A percentile compares a stretch with the other conserved stretches of the same genome.
phyloP scores from a whole-genome alignment of 139 green algal species.

The Picochlorum sp. region DNA sequence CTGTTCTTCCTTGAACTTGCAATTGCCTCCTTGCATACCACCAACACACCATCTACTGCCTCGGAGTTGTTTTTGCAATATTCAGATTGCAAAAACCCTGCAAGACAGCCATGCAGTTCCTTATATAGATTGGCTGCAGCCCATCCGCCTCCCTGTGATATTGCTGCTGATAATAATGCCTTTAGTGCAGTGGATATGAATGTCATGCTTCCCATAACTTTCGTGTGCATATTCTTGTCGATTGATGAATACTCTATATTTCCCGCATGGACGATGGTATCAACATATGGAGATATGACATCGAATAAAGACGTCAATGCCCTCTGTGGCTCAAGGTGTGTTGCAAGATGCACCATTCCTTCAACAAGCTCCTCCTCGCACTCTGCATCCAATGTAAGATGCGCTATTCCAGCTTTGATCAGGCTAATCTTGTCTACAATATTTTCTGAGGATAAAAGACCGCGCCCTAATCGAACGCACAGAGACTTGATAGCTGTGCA shows the following conservation, averaged over 20 bases:
- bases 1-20: constrained; percentile 17
- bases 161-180: too few relatives aligned
- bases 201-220: too few relatives aligned
- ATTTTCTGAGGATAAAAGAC: background rate
- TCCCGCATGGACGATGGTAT: background rate
- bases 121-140: too few relatives aligned
- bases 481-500: background rate
- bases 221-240: too few relatives aligned
- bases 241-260: too few relatives aligned
- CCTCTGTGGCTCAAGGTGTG: background rate
- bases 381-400: background rate
- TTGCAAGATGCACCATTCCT: background rate
- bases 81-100: constrained; percentile 20
- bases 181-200: too few relatives aligned
- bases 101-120: constrained; percentile 18
- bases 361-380: background rate
- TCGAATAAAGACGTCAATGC: background rate
- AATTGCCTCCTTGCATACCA: constrained; percentile 40
- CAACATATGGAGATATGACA: background rate
- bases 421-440: background rate
- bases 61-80: constrained; percentile 24
- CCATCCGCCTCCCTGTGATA: too few relatives aligned
- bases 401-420: background rate
- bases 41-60: constrained; percentile 37
- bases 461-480: background rate